These are phyloP conservation scores for Aspergillus unguis DNA, from an alignment of 2,329 filamentous ascomycete species.

Conservation along the genomic window DNA sequence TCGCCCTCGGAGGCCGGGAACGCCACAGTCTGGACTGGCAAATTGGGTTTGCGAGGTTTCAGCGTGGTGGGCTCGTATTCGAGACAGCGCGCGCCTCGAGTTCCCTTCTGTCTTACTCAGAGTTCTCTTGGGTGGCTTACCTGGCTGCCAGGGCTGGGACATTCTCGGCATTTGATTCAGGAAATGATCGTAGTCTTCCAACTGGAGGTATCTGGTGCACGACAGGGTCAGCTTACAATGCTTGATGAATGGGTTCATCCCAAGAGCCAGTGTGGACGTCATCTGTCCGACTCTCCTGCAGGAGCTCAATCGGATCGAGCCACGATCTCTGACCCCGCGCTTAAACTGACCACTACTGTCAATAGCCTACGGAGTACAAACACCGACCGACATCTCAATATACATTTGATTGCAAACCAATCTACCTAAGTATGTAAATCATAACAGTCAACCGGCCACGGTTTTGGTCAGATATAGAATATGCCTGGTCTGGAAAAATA, in stretches of 20 bases:
- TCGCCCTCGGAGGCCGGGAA: not conserved
- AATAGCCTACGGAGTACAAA: too few relatives aligned
- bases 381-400: not conserved
- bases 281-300: conserved; percentile 5
- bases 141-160: too few relatives aligned
- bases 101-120: too few relatives aligned
- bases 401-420: conserved; percentile 3
- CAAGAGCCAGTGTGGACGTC: not conserved
- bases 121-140: too few relatives aligned
- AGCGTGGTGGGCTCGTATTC: not conserved
- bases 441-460: conserved; percentile 8
- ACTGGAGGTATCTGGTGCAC: not conserved
- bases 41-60: conserved; percentile 8
- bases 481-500: conserved; percentile 9
- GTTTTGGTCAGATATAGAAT: conserved; percentile 1
- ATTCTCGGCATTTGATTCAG: too few relatives aligned
- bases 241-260: not conserved
- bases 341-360: too few relatives aligned
- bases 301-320: not conserved
- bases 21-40: not conserved
- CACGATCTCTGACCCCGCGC: not conserved
- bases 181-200: too few relatives aligned
- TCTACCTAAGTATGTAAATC: conserved; percentile 11
- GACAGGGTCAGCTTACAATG: not conserved
- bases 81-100: too few relatives aligned